Percentiles rank a stretch among this genome's conserved stretches.
These are phyloP conservation scores for Thielaviopsis cerberus DNA, from an alignment of 2,329 filamentous ascomycete species.

Conservation along the genomic window DNA sequence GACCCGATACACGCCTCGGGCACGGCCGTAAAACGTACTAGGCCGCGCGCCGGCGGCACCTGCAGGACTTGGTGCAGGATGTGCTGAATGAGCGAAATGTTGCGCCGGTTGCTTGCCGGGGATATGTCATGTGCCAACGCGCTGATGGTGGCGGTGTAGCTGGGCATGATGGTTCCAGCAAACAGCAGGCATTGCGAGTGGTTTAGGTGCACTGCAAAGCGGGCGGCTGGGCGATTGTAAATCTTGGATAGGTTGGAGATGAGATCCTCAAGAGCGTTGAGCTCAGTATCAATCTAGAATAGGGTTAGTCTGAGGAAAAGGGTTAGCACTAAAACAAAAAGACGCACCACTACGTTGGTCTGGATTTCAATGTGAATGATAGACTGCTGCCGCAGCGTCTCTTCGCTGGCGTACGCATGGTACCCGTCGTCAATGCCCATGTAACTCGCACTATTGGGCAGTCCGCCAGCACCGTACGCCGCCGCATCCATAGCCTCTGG, in stretches of 20 bases:
- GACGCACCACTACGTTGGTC: slow-evolving; percentile 43
- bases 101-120: slow-evolving; percentile 61
- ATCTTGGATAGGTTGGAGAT: slow-evolving; percentile 54
- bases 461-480: slow-evolving; percentile 18
- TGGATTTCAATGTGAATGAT: slow-evolving; percentile 45
- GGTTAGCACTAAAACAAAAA: background rate
- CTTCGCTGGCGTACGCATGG: slow-evolving; percentile 19
- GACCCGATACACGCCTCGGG: slow-evolving; percentile 54
- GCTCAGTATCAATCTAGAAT: slow-evolving; percentile 54
- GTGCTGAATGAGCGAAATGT: slow-evolving; percentile 57
- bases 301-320: background rate
- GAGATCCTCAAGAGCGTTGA: slow-evolving; percentile 54
- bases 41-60: slow-evolving; percentile 46
- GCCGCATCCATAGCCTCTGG: background rate
- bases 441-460: slow-evolving; percentile 16
- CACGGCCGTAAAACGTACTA: slow-evolving; percentile 53
- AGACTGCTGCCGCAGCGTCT: slow-evolving; percentile 33
- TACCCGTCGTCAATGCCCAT: slow-evolving; percentile 25
- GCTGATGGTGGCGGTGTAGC: slow-evolving; percentile 59
- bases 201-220: slow-evolving; percentile 57
- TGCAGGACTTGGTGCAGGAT: slow-evolving; percentile 53
- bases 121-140: slow-evolving; percentile 51
- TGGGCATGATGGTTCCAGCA: slow-evolving; percentile 56
- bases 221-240: slow-evolving; percentile 55
- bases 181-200: slow-evolving; percentile 60